phyloP scores from a whole-genome alignment of 2,329 filamentous ascomycete species.

The Shiraia sp. region DNA sequence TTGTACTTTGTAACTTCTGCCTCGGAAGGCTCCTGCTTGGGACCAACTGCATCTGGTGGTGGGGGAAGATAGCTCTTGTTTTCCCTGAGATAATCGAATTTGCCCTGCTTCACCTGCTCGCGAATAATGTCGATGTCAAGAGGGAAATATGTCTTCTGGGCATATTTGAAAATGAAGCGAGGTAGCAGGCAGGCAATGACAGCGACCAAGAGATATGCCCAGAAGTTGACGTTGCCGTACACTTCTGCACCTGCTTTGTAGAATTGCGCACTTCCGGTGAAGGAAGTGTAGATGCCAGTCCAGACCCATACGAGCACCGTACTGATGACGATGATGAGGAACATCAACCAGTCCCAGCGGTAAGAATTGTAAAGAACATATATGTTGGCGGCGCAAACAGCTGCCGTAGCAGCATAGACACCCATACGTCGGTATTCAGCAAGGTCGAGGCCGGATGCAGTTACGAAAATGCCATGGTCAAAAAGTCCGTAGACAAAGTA shows the following conservation, averaged over 20 bases:
- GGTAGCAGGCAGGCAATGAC: slow-evolving; percentile 83
- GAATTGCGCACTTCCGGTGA: slow-evolving; percentile 63
- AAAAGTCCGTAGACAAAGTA: slow-evolving; percentile 90
- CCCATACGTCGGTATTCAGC: slow-evolving; percentile 83
- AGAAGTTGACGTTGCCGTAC: slow-evolving; percentile 82
- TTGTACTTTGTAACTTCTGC: slow-evolving; percentile 47
- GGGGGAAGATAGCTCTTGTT: slow-evolving; percentile 56
- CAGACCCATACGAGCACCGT: slow-evolving; percentile 90
- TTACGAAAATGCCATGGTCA: slow-evolving; percentile 67
- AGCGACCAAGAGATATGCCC: slow-evolving; percentile 79
- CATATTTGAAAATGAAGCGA: slow-evolving; percentile 80
- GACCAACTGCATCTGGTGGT: slow-evolving; percentile 49
- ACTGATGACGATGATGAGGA: slow-evolving; percentile 80
- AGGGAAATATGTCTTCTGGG: slow-evolving; percentile 94
- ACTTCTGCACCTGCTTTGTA: slow-evolving; percentile 79
- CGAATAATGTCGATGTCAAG: slow-evolving; percentile 93
- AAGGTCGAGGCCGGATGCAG: slow-evolving; percentile 73
- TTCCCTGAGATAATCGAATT: slow-evolving; percentile 74
- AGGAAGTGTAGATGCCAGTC: slow-evolving; percentile 83
- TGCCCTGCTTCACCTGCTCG: slow-evolving; percentile 83
- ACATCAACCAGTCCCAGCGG: slow-evolving; percentile 96
- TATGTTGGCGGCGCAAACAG: slow-evolving; percentile 85
- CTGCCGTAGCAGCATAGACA: slow-evolving; percentile 80
- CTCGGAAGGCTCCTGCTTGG: slow-evolving; percentile 63
- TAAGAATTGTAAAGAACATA: slow-evolving; percentile 97